These are phyloP conservation scores for Pelargonium myrrhifolium DNA, from an alignment of 441 rosid genomes.

Conservation along the genomic window DNA sequence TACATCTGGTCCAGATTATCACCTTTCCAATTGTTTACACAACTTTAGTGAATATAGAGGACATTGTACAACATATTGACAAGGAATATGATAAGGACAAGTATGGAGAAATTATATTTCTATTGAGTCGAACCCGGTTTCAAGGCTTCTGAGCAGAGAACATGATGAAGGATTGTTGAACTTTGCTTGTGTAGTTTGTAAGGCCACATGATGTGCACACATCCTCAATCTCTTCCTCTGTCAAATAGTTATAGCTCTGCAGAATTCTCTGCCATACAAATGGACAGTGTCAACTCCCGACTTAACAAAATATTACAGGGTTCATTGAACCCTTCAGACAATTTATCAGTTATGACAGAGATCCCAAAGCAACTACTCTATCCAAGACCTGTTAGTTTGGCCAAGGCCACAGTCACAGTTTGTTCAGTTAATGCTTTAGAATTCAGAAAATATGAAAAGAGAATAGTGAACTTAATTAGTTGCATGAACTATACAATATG, in stretches of 20 bases:
- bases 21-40: constrained; percentile 17
- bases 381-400: neutral
- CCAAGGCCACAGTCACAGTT: neutral
- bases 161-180: constrained; percentile 71
- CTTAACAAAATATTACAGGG: neutral
- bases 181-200: constrained; percentile 47
- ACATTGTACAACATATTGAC: constrained; percentile 14
- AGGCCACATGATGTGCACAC: constrained; percentile 78
- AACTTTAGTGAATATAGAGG: neutral
- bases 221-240: constrained; percentile 71
- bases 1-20: constrained; percentile 20
- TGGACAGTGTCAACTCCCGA: constrained; percentile 8
- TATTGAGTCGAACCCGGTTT: constrained; percentile 19
- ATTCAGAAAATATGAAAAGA: neutral
- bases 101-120: constrained; percentile 15
- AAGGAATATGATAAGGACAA: constrained; percentile 14
- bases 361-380: neutral
- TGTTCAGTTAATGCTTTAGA: neutral
- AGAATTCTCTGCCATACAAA: constrained; percentile 39
- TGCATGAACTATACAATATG: neutral
- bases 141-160: constrained; percentile 84
- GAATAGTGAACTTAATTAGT: neutral
- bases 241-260: constrained; percentile 45
- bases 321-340: neutral
- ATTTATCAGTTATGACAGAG: neutral